These are phyloP conservation scores for Pyrenophora teres DNA, from an alignment of 2,329 filamentous ascomycete genomes.

Conservation along the genomic window DNA sequence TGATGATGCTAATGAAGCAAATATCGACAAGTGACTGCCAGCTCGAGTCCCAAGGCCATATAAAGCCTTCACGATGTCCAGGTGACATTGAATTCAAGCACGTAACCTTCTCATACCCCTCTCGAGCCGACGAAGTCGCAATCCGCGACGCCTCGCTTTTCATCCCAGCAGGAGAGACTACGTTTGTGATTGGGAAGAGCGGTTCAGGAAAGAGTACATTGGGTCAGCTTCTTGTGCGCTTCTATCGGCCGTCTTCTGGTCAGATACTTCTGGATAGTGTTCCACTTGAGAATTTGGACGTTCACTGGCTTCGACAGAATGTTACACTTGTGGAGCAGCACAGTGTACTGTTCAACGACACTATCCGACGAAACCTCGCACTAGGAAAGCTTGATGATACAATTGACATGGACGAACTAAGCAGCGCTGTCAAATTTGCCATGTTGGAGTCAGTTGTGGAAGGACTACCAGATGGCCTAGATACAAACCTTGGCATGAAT, in stretches of 20 bases:
- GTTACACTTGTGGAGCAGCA: slow-evolving; percentile 83
- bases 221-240: slow-evolving; percentile 75
- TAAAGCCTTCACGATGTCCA: slow-evolving; percentile 52
- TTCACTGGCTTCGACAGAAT: slow-evolving; percentile 75
- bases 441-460: slow-evolving; percentile 70
- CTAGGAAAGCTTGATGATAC: slow-evolving; percentile 64
- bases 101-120: slow-evolving; percentile 84
- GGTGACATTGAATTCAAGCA: slow-evolving; percentile 73
- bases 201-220: slow-evolving; percentile 94
- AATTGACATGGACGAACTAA: slow-evolving; percentile 61
- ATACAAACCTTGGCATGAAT: slow-evolving; percentile 73
- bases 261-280: slow-evolving; percentile 70
- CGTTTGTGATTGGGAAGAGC: slow-evolving; percentile 82
- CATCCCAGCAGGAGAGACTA: slow-evolving; percentile 73
- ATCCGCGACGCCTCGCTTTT: slow-evolving; percentile 67
- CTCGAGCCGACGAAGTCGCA: slow-evolving; percentile 64
- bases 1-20: slow-evolving; percentile 56
- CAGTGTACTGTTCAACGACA: slow-evolving; percentile 80
- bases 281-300: slow-evolving; percentile 65
- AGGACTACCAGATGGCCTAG: slow-evolving; percentile 69
- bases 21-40: slow-evolving; percentile 34
- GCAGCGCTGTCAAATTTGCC: slow-evolving; percentile 67
- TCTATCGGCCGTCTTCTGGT: slow-evolving; percentile 72
- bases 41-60: slow-evolving; percentile 19
- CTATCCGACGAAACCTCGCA: slow-evolving; percentile 76